A percentile compares a stretch with the other conserved stretches of the same genome.
phyloP scores from a whole-genome alignment of 1,284 basidiomycete species.

The Cutaneotrichosporon cyanovorans region DNA sequence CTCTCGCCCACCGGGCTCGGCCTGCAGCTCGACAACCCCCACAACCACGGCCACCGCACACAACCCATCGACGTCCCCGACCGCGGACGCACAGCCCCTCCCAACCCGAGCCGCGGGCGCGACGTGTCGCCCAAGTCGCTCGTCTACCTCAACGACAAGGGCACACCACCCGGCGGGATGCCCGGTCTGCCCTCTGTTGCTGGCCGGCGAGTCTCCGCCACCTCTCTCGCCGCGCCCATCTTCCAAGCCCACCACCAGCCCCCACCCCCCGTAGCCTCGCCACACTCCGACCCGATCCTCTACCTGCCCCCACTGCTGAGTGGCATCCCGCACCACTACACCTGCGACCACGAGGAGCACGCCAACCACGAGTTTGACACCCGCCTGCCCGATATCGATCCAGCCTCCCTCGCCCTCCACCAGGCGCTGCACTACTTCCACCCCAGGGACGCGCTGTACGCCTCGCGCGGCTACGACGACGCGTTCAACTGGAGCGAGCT shows the following conservation, averaged over 20 bases:
- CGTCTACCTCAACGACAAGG: constrained; percentile 11
- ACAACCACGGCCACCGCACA: background rate
- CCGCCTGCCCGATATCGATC: constrained; percentile 71
- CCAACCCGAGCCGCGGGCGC: constrained; percentile 13
- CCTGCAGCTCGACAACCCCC: background rate
- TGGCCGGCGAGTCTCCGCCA: constrained; percentile 9
- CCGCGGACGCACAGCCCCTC: background rate
- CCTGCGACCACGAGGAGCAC: constrained; percentile 8
- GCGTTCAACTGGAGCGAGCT: constrained; percentile 85
- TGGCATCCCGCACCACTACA: constrained; percentile 49
- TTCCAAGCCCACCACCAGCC: constrained; percentile 49
- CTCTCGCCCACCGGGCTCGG: no score
- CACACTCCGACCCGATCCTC: constrained; percentile 53
- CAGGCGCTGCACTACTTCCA: constrained; percentile 70
- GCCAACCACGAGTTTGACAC: constrained; percentile 54
- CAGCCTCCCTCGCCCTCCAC: constrained; percentile 72
- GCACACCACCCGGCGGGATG: constrained; percentile 5
- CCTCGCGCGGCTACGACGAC: constrained; percentile 56
- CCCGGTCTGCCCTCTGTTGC: constrained; percentile 9
- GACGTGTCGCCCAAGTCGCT: constrained; percentile 16
- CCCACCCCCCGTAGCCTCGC: constrained; percentile 51
- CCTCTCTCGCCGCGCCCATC: constrained; percentile 9
- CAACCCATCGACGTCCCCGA: constrained; percentile 1
- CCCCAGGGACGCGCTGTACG: constrained; percentile 59
- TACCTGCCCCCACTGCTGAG: constrained; percentile 75